A percentile compares a stretch with the other conserved stretches of the same genome.
phyloP scores from a whole-genome alignment of 148 eudicot genomes.

The Limonium bicolor region DNA sequence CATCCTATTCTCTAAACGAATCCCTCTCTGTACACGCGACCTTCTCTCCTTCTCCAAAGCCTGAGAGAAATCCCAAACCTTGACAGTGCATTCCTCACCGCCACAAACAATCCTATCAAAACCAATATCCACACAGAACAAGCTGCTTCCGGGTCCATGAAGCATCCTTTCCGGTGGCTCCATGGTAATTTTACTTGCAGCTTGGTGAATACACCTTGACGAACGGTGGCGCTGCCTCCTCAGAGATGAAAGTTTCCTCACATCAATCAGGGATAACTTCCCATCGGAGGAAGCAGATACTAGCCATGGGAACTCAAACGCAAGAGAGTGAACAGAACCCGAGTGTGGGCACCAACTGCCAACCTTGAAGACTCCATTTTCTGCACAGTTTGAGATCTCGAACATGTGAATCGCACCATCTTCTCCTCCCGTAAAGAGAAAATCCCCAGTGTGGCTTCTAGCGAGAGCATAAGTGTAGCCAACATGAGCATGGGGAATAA shows the following conservation, averaged over 20 bases:
- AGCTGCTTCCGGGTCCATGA: constrained; percentile 63
- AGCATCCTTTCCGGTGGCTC: constrained; percentile 96
- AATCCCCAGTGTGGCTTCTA: constrained; percentile 81
- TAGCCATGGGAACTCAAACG: constrained; percentile 98
- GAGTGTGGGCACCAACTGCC: constrained; percentile 86
- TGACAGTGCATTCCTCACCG: constrained; percentile 72
- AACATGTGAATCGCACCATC: constrained; percentile 89
- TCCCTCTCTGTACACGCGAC: constrained; percentile 36
- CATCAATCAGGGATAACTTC: constrained; percentile 68
- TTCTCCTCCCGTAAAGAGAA: constrained; percentile 88
- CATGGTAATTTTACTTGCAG: constrained; percentile 11
- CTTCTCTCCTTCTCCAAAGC: constrained; percentile 70
- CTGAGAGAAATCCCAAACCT: constrained; percentile 87
- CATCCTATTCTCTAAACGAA: constrained; percentile 76
- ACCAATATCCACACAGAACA: constrained; percentile 67
- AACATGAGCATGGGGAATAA: constrained; percentile 38
- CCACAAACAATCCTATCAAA: constrained; percentile 84
- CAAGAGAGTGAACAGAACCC: constrained; percentile 66
- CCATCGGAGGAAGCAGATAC: constrained; percentile 92
- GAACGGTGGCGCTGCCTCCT: constrained; percentile 17
- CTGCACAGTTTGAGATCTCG: constrained; percentile 26
- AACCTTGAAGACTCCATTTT: constrained; percentile 19
- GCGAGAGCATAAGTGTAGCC: constrained; percentile 57
- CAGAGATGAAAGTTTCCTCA: constrained; percentile 58
- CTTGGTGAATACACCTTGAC: constrained; percentile 8